Evolutionary conservation across 2,329 filamentous ascomycete genomes (phyloP).

Genomic region (Plenodomus biglobosus): DNA sequence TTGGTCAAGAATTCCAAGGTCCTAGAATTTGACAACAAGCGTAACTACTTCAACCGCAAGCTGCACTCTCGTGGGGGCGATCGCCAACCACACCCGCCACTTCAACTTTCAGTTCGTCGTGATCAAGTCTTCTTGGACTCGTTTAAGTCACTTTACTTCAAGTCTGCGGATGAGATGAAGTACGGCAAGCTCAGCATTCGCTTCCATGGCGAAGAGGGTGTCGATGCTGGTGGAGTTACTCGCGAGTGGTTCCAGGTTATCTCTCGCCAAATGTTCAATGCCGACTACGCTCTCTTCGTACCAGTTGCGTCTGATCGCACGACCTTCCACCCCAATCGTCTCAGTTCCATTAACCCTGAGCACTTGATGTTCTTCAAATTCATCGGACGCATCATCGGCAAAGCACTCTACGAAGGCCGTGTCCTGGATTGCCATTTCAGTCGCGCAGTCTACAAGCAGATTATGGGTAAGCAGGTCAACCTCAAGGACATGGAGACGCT

Average conservation of each 20-base stretch:
- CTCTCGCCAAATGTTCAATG: slow-evolving; percentile 97
- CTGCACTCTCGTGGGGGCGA: slow-evolving; percentile 76
- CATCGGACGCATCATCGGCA: slow-evolving; percentile 96
- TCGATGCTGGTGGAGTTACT: slow-evolving; percentile 95
- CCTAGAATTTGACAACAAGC: slow-evolving; percentile 98
- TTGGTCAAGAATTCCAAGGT: slow-evolving; percentile 99
- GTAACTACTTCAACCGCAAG: slow-evolving; percentile 95
- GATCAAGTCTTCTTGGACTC: slow-evolving; percentile 98
- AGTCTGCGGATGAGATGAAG: slow-evolving; percentile 95
- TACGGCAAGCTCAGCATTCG: slow-evolving; percentile 97
- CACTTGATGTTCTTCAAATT: slow-evolving; percentile 99
- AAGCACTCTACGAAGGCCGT: slow-evolving; percentile 93
- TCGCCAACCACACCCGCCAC: slow-evolving; percentile 66
- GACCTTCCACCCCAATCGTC: slow-evolving; percentile 96
- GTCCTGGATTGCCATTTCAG: slow-evolving; percentile 99
- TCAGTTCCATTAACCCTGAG: slow-evolving; percentile 91
- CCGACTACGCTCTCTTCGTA: slow-evolving; percentile 94
- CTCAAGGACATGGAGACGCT: slow-evolving; percentile 99
- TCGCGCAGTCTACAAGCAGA: slow-evolving; percentile 96
- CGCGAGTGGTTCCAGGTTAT: slow-evolving; percentile 99
- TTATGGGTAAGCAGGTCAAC: slow-evolving; percentile 90
- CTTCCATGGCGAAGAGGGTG: slow-evolving; percentile 95
- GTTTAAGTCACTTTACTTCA: slow-evolving; percentile 98
- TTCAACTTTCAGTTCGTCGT: slow-evolving; percentile 87
- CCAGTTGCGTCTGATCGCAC: slow-evolving; percentile 96